phyloP scores from a whole-genome alignment of 1,284 basidiomycete genomes.

The Farysia itapuensis region DNA sequence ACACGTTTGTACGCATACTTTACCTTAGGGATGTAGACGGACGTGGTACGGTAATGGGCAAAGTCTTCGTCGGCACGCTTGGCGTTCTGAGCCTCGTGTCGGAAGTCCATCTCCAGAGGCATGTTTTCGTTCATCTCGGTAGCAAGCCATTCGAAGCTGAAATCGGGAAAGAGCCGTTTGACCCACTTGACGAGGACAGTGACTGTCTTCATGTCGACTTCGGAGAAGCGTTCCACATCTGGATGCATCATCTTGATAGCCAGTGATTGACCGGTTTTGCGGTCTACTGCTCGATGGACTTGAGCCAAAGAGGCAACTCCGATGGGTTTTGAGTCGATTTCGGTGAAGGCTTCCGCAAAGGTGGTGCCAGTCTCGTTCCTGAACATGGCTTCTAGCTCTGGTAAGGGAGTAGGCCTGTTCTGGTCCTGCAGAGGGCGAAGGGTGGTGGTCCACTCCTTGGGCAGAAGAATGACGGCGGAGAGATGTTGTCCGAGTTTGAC shows the following conservation, averaged over 20 bases:
- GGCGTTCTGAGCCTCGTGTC: conserved; percentile 85
- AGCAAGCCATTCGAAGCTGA: conserved; percentile 66
- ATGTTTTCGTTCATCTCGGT: conserved; percentile 66
- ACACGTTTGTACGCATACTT: conserved; percentile 80
- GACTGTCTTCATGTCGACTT: conserved; percentile 73
- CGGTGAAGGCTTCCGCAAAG: conserved; percentile 62
- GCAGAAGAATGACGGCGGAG: conserved; percentile 70
- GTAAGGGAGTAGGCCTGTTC: conserved; percentile 55
- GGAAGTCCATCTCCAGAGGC: conserved; percentile 92
- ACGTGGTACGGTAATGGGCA: conserved; percentile 60
- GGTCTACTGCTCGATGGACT: conserved; percentile 82
- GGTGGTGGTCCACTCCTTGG: conserved; percentile 70
- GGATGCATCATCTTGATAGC: conserved; percentile 98
- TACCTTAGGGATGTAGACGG: conserved; percentile 87
- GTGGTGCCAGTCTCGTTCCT: conserved; percentile 52
- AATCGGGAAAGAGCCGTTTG: conserved; percentile 77
- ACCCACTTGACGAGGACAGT: conserved; percentile 71
- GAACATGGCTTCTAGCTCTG: conserved; percentile 58
- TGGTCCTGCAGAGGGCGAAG: conserved; percentile 66
- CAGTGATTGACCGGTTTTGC: conserved; percentile 65
- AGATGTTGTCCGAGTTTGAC: conserved; percentile 75
- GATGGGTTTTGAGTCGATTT: conserved; percentile 85
- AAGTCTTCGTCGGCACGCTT: conserved; percentile 75
- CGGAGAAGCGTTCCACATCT: conserved; percentile 85
- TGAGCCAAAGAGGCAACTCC: conserved; percentile 92